Percentiles rank a stretch among this genome's conserved stretches.
Evolutionary conservation across 371 early-diverging fungal species (phyloP).

Genomic region (Apophysomyces variabilis): DNA sequence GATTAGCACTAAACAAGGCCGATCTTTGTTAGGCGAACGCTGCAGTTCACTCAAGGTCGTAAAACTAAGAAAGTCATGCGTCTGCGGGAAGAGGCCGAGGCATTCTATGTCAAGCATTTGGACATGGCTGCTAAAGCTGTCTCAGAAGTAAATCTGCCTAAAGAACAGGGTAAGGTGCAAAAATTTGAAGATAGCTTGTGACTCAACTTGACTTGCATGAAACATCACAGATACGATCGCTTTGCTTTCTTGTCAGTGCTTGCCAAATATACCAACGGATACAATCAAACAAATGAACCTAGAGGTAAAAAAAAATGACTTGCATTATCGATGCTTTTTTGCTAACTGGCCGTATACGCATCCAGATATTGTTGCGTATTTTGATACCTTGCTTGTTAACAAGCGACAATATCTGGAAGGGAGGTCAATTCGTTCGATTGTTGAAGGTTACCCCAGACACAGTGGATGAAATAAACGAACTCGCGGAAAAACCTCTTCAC

Average conservation of each 20-base stretch:
- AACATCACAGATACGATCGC: constrained; percentile 23
- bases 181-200: neutral
- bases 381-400: constrained; percentile 36
- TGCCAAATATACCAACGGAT: constrained; percentile 29
- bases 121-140: constrained; percentile 15
- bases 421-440: constrained; percentile 25
- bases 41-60: constrained; percentile 42
- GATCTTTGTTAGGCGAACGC: constrained; percentile 33
- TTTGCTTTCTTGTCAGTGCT: constrained; percentile 42
- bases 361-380: constrained; percentile 13
- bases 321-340: constrained; percentile 5
- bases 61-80: constrained; percentile 34
- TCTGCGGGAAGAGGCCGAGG: constrained; percentile 25
- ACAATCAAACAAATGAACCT: constrained; percentile 15
- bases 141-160: constrained; percentile 1
- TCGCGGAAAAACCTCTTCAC: constrained; percentile 31
- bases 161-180: constrained; percentile 30
- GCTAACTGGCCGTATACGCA: neutral
- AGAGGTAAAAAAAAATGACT: constrained; percentile 14
- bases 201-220: neutral
- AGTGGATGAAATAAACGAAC: constrained; percentile 16
- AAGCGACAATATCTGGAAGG: constrained; percentile 33
- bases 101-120: constrained; percentile 24
- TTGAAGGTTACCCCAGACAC: constrained; percentile 20
- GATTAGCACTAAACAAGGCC: neutral